Evolutionary conservation across 2,329 filamentous ascomycete genomes (phyloP), one percentile per base, ranked within the genome.

Genomic region (Colletotrichum tanaceti): DNA sequence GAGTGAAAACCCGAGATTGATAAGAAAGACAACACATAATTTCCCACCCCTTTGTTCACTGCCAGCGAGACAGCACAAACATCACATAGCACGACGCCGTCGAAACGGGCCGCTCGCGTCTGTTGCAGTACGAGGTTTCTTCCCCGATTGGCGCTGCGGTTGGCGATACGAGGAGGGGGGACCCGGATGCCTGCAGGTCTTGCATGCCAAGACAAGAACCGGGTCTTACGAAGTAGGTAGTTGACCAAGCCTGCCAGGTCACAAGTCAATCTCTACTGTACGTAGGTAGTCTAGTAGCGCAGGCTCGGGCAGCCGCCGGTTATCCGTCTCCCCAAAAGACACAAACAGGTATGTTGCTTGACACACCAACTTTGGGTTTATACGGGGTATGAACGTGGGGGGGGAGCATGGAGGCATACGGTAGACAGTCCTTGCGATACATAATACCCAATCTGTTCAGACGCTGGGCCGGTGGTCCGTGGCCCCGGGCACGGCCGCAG

Each of bases 21-120:
- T 5, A 38, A 7, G 16, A 11, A 6, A 38, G n/a, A 38, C 38
- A 32, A 38, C 32, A 3, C 32, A 53, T 16, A 10, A 20, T 14
- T 3, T 28, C 22, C 24, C 52, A 39, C n/a, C 28, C 39, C n/a
- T 9, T 32, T 41, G n/a, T 41, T 43, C n/a, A 14, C 39, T 53
- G 20, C 53, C 38, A 28, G 53, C 41, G 46, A 53, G 43, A 46
- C 60, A 50, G 52, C n/a, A 18, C 43, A 39, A 49, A 39, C 35
- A 38, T 28, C 54, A 46, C 60, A 46, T 58, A 38, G 16, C 65
- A 68, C 43, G 38, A 59, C 39, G 41, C 43, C 46, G 55, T 54
- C 32, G 20, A 65, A 46, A 65, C 62, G 65, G 65, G 61, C 61
- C 65, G 65, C 61, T 49, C 54, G 47, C 49, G 43, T 60, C 61